Percentiles rank a stretch among this genome's conserved stretches.
Conservation (phyloP, 345 rosid genomes). For the Atalantia buxifolia region DNA sequence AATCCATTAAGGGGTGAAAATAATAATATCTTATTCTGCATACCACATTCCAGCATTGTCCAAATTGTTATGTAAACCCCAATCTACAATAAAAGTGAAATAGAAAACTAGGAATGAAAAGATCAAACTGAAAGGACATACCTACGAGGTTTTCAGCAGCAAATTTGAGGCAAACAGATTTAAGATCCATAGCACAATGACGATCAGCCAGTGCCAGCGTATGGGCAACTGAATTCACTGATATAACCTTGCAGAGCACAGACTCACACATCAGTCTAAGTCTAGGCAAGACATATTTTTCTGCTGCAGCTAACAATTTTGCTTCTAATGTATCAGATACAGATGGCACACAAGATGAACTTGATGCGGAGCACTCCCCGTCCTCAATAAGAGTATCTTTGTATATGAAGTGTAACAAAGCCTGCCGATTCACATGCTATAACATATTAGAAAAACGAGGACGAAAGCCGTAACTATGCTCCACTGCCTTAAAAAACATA, state of each 20-base stretch:
- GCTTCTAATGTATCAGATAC: constrained; percentile 60
- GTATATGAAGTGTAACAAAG: constrained; percentile 78
- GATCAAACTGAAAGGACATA: constrained; percentile 30
- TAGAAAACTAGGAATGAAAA: background rate
- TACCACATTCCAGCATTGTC: background rate
- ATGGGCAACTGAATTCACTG: constrained; percentile 70
- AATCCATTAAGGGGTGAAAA: background rate
- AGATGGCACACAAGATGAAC: constrained; percentile 48
- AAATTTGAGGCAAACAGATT: constrained; percentile 79
- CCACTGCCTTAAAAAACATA: background rate
- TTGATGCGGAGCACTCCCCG: constrained; percentile 48
- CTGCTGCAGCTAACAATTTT: constrained; percentile 84
- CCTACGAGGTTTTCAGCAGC: constrained; percentile 91
- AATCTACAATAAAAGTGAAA: background rate
- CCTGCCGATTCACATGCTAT: constrained; percentile 40
- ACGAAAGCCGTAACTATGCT: background rate
- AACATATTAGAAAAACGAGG: constrained; percentile 17
- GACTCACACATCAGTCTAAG: constrained; percentile 86
- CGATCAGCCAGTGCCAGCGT: constrained; percentile 81
- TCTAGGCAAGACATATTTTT: constrained; percentile 74
- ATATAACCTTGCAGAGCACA: constrained; percentile 75
- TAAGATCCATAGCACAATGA: constrained; percentile 69
- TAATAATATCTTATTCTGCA: constrained; percentile 3
- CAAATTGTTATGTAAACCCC: background rate
- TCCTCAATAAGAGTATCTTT: constrained; percentile 69